Evolutionary conservation across 202 grass and related monocot genomes (phyloP).

Genomic region (Digitaria exilis): DNA sequence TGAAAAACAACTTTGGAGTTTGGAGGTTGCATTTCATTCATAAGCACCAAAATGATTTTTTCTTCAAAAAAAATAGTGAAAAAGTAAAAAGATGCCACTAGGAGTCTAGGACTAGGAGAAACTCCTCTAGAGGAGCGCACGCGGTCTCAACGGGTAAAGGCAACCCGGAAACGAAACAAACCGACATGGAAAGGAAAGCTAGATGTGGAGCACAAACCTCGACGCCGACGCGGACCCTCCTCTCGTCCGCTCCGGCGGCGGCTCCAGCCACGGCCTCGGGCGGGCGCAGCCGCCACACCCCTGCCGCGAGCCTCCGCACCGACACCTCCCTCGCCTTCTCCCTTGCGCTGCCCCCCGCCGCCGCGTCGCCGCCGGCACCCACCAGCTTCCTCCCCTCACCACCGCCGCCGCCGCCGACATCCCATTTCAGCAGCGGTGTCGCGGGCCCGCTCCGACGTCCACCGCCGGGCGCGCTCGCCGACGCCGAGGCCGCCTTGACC

Average conservation of each 20-base stretch:
- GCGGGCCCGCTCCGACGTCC: constrained; percentile 59
- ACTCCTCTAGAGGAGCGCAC: neutral
- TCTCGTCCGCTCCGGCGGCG: constrained; percentile 26
- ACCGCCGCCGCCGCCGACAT: constrained; percentile 20
- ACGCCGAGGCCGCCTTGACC: constrained; percentile 41
- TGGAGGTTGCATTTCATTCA: neutral
- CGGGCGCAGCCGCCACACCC: constrained; percentile 75
- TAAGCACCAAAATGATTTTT: neutral
- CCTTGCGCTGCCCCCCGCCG: neutral
- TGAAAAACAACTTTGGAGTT: neutral
- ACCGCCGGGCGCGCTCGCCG: neutral
- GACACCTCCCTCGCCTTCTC: constrained; percentile 56
- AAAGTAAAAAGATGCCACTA: neutral
- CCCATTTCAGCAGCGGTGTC: constrained; percentile 55
- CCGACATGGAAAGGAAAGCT: neutral
- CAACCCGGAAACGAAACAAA: neutral
- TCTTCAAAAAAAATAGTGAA: neutral
- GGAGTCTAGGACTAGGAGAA: too few relatives aligned
- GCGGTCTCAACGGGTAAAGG: neutral
- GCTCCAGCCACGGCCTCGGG: constrained; percentile 47
- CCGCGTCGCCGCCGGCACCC: neutral
- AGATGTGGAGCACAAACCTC: constrained; percentile 49
- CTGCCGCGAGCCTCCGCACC: constrained; percentile 77
- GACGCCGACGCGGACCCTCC: constrained; percentile 52
- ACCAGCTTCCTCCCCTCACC: constrained; percentile 22